Evolutionary conservation across 2,329 filamentous ascomycete species (phyloP).

Genomic region (Fusarium fujikuroi): DNA sequence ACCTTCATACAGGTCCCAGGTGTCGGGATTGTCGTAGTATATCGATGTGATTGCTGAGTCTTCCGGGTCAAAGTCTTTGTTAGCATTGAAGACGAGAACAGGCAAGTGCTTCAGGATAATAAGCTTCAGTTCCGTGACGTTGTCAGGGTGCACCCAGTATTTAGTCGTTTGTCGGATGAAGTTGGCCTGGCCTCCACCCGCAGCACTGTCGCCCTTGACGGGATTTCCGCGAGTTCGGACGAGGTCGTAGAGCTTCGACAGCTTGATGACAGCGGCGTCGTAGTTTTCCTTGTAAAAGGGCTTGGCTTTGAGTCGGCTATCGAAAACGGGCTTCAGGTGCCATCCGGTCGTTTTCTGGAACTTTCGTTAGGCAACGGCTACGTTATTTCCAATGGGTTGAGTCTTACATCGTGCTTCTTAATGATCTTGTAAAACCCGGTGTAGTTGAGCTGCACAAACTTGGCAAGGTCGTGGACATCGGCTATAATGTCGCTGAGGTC

Average conservation of each 20-base stretch:
- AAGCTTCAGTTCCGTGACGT: constrained; percentile 97
- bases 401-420: constrained; percentile 94
- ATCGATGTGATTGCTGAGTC: constrained; percentile 98
- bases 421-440: constrained; percentile 99
- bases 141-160: constrained; percentile 99
- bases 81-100: constrained; percentile 95
- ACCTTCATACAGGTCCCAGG: constrained; percentile 93
- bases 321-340: constrained; percentile 96
- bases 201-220: constrained; percentile 88
- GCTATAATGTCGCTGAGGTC: constrained; percentile 98
- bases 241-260: constrained; percentile 94
- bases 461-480: constrained; percentile 96
- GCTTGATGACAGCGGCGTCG: constrained; percentile 92
- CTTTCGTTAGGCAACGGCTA: constrained; percentile 33
- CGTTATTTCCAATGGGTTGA: not conserved
- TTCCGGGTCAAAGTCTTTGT: constrained; percentile 91
- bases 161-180: constrained; percentile 98
- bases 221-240: constrained; percentile 94
- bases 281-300: constrained; percentile 99
- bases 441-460: constrained; percentile 98
- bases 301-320: constrained; percentile 91
- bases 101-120: constrained; percentile 98
- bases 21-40: constrained; percentile 96
- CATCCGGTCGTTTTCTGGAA: constrained; percentile 89
- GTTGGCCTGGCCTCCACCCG: constrained; percentile 91